phyloP scores from a whole-genome alignment of 225 moss, liverwort and hornwort genomes.

The Pseudisothecium myosuroides region DNA sequence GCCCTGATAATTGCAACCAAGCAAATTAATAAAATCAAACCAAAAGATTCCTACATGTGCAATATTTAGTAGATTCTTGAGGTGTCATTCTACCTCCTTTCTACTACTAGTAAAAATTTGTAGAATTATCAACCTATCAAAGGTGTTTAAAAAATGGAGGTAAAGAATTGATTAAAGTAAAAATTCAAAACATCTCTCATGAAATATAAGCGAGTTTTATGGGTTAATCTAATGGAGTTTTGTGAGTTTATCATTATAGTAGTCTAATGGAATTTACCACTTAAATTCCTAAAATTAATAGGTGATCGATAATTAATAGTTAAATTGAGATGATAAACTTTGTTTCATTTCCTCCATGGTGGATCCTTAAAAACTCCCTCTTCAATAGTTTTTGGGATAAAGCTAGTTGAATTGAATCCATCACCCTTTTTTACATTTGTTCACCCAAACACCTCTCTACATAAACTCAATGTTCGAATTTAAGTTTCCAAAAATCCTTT shows the following conservation, averaged over 20 bases:
- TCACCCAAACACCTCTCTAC: background rate
- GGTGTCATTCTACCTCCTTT: too few species aligned
- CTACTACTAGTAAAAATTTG: too few species aligned
- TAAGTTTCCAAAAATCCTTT: background rate
- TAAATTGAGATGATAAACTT: background rate
- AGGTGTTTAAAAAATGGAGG: background rate
- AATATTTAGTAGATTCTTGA: background rate
- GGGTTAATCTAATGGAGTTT: background rate
- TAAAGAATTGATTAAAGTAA: background rate
- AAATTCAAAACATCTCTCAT: background rate
- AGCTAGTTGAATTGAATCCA: background rate
- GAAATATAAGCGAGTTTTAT: background rate
- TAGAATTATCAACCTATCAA: background rate
- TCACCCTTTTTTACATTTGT: background rate
- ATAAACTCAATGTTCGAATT: background rate
- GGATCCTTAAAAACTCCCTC: too few species aligned
- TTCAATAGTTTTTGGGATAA: background rate
- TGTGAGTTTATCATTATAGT: too few species aligned
- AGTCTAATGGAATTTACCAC: background rate
- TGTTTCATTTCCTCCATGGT: rapidly evolving
- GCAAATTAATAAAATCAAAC: background rate
- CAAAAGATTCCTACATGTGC: background rate
- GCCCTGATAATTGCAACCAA: background rate
- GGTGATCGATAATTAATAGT: background rate
- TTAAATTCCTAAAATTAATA: background rate